Percentiles rank a stretch among this genome's conserved stretches.
phyloP scores from a whole-genome alignment of 2,329 filamentous ascomycete species.

The Botryotinia calthae region DNA sequence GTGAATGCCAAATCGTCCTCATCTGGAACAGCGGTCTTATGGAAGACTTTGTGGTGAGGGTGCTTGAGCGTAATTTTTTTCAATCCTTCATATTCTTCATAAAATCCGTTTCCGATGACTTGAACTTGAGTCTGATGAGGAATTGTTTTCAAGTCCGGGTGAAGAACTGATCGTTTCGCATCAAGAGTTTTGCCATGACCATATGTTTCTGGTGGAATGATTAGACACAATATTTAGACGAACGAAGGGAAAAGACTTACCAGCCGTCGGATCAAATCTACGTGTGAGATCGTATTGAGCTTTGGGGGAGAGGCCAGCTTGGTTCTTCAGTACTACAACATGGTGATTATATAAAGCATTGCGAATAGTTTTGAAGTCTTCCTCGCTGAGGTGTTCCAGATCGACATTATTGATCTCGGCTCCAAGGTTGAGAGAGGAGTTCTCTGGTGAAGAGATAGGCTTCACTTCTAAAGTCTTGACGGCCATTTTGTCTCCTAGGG shows the following conservation, averaged over 20 bases:
- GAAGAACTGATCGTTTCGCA: slow-evolving; percentile 59
- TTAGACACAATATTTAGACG: not conserved
- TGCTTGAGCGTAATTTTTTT: slow-evolving; percentile 66
- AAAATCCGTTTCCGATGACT: slow-evolving; percentile 73
- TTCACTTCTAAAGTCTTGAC: slow-evolving; percentile 35
- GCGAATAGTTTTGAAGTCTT: slow-evolving; percentile 62
- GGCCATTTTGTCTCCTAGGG: slow-evolving; percentile 28
- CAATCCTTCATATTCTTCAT: slow-evolving; percentile 69
- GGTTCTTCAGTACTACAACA: slow-evolving; percentile 69
- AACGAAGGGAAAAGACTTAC: not conserved
- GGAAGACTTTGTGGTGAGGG: slow-evolving; percentile 76
- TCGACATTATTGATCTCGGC: slow-evolving; percentile 57
- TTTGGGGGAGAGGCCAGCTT: slow-evolving; percentile 60
- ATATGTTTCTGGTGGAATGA: slow-evolving; percentile 48
- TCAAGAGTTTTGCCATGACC: slow-evolving; percentile 76
- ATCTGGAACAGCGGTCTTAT: slow-evolving; percentile 62
- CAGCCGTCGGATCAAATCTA: slow-evolving; percentile 65
- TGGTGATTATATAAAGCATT: slow-evolving; percentile 66
- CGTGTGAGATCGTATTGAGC: slow-evolving; percentile 73
- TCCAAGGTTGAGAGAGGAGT: slow-evolving; percentile 55
- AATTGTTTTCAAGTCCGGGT: slow-evolving; percentile 77
- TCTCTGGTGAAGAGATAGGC: slow-evolving; percentile 29
- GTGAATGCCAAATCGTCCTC: slow-evolving; percentile 57
- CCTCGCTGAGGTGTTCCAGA: slow-evolving; percentile 61
- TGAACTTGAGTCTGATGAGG: slow-evolving; percentile 78